These are phyloP conservation scores for Myxozyma vanderwaltii DNA, from an alignment of 805 yeast species.

Conservation along the genomic window DNA sequence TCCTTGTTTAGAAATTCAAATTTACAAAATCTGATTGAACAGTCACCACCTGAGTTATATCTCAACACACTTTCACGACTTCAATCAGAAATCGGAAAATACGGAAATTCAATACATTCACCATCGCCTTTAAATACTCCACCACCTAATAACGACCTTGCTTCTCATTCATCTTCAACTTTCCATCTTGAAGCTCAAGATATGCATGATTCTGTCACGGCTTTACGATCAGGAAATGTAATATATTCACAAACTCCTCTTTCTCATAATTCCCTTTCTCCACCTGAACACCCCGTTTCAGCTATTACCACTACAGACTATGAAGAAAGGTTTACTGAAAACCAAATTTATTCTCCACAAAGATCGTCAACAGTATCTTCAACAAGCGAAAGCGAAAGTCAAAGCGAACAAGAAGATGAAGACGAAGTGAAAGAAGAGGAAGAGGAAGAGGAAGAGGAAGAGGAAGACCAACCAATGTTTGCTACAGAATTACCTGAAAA, in stretches of 20 bases:
- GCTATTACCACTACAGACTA: neutral
- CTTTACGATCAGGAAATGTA: neutral
- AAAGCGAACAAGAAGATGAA: conserved; percentile 4
- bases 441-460: conserved; percentile 14
- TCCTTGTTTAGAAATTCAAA: neutral
- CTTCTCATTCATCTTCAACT: neutral
- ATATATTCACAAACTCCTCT: neutral
- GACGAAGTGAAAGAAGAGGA: neutral
- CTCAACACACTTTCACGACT: conserved; percentile 6
- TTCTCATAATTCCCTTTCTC: neutral
- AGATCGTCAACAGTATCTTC: neutral
- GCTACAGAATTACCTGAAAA: neutral
- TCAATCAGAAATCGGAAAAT: neutral
- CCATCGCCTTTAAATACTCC: neutral
- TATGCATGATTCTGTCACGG: conserved; percentile 1
- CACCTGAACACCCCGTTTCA: neutral
- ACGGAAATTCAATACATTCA: neutral
- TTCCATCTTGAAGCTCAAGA: neutral
- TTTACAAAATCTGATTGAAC: conserved; percentile 1
- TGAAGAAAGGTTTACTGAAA: neutral
- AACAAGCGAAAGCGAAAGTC: neutral
- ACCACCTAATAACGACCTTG: neutral
- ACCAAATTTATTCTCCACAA: neutral
- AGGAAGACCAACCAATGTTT: conserved; percentile 17
- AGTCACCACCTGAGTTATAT: conserved; percentile 13